These are phyloP conservation scores for Leccinum insigne DNA, from an alignment of 1,284 basidiomycete species.

Conservation along the genomic window DNA sequence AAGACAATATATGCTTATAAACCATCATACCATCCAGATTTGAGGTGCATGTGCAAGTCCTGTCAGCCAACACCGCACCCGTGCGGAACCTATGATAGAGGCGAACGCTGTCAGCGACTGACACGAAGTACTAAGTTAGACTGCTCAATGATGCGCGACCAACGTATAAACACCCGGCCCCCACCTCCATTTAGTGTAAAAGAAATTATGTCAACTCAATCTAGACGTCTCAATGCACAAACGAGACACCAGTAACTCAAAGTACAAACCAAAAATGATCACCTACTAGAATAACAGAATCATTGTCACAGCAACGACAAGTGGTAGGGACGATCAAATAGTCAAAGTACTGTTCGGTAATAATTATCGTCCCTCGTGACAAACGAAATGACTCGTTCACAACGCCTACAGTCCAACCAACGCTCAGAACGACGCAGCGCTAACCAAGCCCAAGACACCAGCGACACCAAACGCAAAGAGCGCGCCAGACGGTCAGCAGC, in stretches of 20 bases:
- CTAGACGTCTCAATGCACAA: background rate
- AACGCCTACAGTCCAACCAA: background rate
- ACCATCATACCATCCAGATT: no score
- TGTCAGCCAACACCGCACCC: no score
- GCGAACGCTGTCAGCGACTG: no score
- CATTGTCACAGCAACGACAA: constrained; percentile 19
- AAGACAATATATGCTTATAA: no score
- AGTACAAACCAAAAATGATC: constrained; percentile 11
- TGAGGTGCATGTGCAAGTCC: no score
- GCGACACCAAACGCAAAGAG: constrained; percentile 41
- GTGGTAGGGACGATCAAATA: background rate
- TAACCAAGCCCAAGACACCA: constrained; percentile 47
- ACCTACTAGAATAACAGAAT: constrained; percentile 11
- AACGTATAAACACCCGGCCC: no score
- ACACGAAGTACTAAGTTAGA: no score
- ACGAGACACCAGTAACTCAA: background rate
- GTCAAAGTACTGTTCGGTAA: background rate
- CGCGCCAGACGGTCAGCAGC: constrained; percentile 33
- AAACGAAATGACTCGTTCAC: background rate
- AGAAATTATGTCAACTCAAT: background rate
- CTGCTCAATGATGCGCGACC: no score
- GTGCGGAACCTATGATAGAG: no score
- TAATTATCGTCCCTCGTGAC: constrained; percentile 15
- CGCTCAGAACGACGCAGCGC: constrained; percentile 46
- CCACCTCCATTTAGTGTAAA: background rate